Evolutionary conservation across 441 rosid genomes (phyloP).

Genomic region (Gossypium schwendimanii): DNA sequence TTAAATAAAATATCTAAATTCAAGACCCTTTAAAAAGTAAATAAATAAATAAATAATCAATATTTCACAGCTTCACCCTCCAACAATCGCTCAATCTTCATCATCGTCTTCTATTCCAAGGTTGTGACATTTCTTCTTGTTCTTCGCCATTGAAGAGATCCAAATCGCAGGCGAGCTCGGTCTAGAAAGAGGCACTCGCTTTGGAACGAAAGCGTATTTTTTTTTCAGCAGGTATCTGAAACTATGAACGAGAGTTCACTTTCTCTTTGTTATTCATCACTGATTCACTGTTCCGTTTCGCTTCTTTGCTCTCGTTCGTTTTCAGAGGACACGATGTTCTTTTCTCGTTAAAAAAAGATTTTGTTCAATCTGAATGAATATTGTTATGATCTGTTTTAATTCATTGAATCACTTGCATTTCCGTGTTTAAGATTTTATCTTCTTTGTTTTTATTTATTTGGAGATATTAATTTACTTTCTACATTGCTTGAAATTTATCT

Average conservation of each 20-base stretch:
- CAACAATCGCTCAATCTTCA: background rate
- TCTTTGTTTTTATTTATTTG: background rate
- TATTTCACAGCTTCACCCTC: background rate
- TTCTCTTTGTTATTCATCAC: background rate
- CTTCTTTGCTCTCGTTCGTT: slow-evolving; percentile 7
- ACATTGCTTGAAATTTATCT: background rate
- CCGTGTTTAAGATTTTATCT: background rate
- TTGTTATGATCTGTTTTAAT: background rate
- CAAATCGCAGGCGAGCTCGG: background rate
- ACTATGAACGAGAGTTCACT: background rate
- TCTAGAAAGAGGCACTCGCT: background rate
- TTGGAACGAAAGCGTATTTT: background rate
- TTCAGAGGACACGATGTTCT: background rate
- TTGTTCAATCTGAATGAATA: background rate
- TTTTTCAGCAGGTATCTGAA: slow-evolving; percentile 4
- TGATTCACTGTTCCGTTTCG: background rate
- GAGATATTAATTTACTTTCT: background rate
- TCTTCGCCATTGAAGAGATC: slow-evolving; percentile 13
- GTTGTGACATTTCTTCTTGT: slow-evolving; percentile 11
- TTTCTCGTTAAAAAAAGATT: background rate
- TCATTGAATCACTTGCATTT: slow-evolving; percentile 1
- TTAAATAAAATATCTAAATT: no score
- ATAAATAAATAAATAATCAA: background rate
- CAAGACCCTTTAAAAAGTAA: background rate
- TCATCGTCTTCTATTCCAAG: background rate